Percentiles rank a stretch among this genome's conserved stretches.
These are phyloP conservation scores for Stemphylium beticola DNA, from an alignment of 2,329 filamentous ascomycete genomes.

Conservation along the genomic window DNA sequence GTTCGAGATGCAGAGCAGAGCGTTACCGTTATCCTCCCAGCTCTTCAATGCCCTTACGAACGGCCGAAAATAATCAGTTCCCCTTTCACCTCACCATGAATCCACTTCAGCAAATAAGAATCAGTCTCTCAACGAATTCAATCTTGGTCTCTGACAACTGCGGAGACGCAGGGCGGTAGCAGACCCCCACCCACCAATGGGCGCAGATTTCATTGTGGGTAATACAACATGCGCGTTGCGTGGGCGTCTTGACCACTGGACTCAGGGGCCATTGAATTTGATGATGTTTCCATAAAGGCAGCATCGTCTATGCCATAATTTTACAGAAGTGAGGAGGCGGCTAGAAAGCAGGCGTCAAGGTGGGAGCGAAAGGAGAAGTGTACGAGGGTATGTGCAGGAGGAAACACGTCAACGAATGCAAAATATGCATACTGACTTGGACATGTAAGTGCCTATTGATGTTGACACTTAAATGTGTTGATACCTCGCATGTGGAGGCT, in stretches of 20 bases:
- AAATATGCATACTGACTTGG: too few relatives aligned
- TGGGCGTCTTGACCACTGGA: background rate
- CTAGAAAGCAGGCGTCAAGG: background rate
- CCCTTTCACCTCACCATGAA: background rate
- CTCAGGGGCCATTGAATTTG: background rate
- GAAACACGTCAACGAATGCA: too few relatives aligned
- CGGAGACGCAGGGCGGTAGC: too few relatives aligned
- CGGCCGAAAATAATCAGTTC: background rate
- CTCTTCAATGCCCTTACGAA: background rate
- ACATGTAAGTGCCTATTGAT: too few relatives aligned
- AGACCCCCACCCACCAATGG: background rate
- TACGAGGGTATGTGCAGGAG: too few relatives aligned
- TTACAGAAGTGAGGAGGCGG: background rate
- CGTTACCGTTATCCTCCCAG: background rate
- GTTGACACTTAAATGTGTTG: too few relatives aligned
- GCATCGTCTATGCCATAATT: background rate
- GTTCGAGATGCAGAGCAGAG: background rate
- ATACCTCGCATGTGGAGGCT: background rate
- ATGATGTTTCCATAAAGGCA: background rate
- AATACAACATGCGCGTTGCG: too few relatives aligned
- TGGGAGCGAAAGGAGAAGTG: too few relatives aligned
- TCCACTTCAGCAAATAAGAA: background rate
- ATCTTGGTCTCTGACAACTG: background rate
- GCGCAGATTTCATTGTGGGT: background rate
- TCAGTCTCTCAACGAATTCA: background rate